These are phyloP conservation scores for Mycena polygramma DNA, from an alignment of 768 basidiomycete genomes.

Conservation along the genomic window DNA sequence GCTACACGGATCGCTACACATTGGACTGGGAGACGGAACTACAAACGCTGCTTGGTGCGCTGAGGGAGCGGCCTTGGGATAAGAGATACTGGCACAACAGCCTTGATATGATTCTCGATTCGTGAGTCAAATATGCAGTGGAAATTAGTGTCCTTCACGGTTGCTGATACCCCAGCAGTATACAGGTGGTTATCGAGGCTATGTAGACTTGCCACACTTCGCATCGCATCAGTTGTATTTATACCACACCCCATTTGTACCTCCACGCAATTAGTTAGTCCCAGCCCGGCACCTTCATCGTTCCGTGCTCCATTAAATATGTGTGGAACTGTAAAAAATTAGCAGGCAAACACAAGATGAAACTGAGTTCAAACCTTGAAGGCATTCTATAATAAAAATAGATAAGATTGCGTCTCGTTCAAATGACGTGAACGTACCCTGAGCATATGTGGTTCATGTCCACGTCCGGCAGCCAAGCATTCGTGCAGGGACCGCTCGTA, in stretches of 20 bases:
- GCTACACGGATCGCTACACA: conserved; percentile 4
- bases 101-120: conserved; percentile 26
- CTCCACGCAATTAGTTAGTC: conserved; percentile 41
- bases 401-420: neutral
- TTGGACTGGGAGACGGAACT: conserved; percentile 32
- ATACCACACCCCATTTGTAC: neutral
- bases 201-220: conserved; percentile 28
- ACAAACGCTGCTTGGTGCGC: conserved; percentile 21
- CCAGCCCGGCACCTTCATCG: conserved; percentile 57
- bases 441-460: conserved; percentile 65
- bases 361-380: conserved; percentile 36
- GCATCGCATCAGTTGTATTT: conserved; percentile 22
- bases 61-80: conserved; percentile 26
- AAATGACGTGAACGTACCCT: conserved; percentile 43
- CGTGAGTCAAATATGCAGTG: conserved; percentile 11
- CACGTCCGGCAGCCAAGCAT: conserved; percentile 57
- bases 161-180: neutral
- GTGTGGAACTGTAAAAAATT: conserved; percentile 37
- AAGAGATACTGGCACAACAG: conserved; percentile 24
- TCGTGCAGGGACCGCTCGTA: conserved; percentile 59
- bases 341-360: neutral
- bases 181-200: conserved; percentile 25
- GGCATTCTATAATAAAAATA: conserved; percentile 36
- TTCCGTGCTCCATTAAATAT: conserved; percentile 52
- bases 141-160: too few species aligned